Evolutionary conservation across 768 basidiomycete species (phyloP), one percentile per base, ranked within the genome.

Genomic region (Auriculariales sp.): DNA sequence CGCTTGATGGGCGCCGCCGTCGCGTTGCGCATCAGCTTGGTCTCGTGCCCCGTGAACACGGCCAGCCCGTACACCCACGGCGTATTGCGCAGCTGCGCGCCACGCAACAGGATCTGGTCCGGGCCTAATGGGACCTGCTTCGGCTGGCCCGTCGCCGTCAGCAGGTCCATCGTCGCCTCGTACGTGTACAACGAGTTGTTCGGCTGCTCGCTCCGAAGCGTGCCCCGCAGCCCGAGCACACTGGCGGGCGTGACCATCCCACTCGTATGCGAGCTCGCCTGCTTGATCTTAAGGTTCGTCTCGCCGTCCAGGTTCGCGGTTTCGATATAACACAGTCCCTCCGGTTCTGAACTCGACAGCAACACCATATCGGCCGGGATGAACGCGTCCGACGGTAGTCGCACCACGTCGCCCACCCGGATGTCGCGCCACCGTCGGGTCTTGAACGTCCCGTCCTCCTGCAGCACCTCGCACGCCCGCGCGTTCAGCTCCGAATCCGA

Each of bases 241-340:
- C 83, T 73, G 5, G 77, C 65, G 0, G 94, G 92, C 2, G 87
- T 77, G 4, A 82, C 90, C 35, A 97, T 72, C 4, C 72, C 58
- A 0, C 85, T 68, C 1, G 92, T 97, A 29, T 88, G 79, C 1
- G 86, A 70, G 2, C 86, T 86, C 0, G 88, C 88, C 66, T 99
- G 92, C 61, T 99, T 99, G 66, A 99, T 98, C 70, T 98, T 99
- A 57, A 99, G 74, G 60, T 98, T 98, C 3, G 95, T 99, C 69
- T 98, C 95, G 91, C 94, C 95, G 59, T 99, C 95, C 25, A 99
- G 73, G 63, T 99, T 99, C 5, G 88, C 86, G 0, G 95, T 99
- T 65, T 99, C 95, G 54, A 98, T 89, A 61, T 97, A 99, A 56
- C 94, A 97, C 42, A 98, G 69, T 0, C 95, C 92, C 61, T 99